phyloP scores from a whole-genome alignment of 1,284 basidiomycete species.

The Mycena citricolor region DNA sequence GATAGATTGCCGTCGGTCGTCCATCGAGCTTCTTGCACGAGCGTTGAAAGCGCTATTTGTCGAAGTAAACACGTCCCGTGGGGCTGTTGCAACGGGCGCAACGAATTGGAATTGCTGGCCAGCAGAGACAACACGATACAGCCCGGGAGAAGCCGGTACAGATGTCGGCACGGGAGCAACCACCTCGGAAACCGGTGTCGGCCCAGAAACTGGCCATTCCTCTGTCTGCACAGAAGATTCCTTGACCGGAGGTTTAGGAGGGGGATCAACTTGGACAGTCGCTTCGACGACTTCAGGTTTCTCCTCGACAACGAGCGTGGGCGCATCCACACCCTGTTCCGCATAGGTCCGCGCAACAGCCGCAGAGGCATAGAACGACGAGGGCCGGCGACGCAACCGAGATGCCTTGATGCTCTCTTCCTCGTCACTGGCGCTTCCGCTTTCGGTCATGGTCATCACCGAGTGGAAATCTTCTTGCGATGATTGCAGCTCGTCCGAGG shows the following conservation, averaged over 20 bases:
- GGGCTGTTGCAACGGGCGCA: slow-evolving; percentile 39
- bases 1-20: slow-evolving; percentile 51
- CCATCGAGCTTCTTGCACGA: slow-evolving; percentile 32
- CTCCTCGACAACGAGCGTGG: slow-evolving; percentile 11
- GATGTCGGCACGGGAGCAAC: slow-evolving; percentile 29
- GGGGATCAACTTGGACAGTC: slow-evolving; percentile 35
- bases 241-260: slow-evolving; percentile 58
- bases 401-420: slow-evolving; percentile 69
- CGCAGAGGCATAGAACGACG: slow-evolving; percentile 38
- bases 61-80: slow-evolving; percentile 29
- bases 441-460: slow-evolving; percentile 68
- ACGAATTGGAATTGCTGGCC: slow-evolving; percentile 79
- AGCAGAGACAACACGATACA: slow-evolving; percentile 58
- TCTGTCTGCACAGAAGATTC: slow-evolving; percentile 82
- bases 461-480: slow-evolving; percentile 73
- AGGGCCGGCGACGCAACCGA: slow-evolving; percentile 35
- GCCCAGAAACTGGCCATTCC: slow-evolving; percentile 51
- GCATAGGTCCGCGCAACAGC: slow-evolving; percentile 21
- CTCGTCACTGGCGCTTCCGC: slow-evolving; percentile 54
- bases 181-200: slow-evolving; percentile 29
- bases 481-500: slow-evolving; percentile 46
- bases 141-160: slow-evolving; percentile 33
- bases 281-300: slow-evolving; percentile 2
- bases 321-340: slow-evolving; percentile 20
- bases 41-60: slow-evolving; percentile 22